Conservation (phyloP, 306 rosid genomes). For the Elaeagnus macrophylla region DNA sequence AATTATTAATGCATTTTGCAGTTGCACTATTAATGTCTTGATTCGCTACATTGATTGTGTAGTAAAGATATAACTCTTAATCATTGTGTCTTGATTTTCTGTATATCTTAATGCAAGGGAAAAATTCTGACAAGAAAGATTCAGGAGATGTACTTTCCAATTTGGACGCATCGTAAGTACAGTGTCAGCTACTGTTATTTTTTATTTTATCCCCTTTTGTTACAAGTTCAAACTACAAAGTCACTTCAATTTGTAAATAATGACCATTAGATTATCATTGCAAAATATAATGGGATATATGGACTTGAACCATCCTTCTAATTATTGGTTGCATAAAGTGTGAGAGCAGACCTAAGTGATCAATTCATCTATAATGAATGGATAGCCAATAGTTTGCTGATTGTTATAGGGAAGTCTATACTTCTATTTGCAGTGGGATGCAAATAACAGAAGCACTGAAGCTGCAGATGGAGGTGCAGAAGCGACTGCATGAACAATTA, state of each 20-base stretch:
- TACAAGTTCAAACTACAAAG: conserved; percentile 8
- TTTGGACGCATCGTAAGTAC: conserved; percentile 86
- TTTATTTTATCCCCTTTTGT: conserved; percentile 10
- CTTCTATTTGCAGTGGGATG: conserved; percentile 32
- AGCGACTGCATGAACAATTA: too few relatives aligned
- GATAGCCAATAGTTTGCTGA: neutral
- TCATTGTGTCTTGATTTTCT: conserved; percentile 22
- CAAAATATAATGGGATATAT: too few relatives aligned
- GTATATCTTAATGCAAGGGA: conserved; percentile 52
- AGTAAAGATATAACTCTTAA: neutral
- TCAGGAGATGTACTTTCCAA: conserved; percentile 65
- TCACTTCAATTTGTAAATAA: conserved; percentile 2
- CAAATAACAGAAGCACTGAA: too few relatives aligned
- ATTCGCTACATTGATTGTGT: conserved; percentile 6
- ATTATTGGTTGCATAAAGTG: neutral
- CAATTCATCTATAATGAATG: neutral
- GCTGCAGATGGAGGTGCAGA: too few relatives aligned
- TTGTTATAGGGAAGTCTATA: conserved; percentile 6
- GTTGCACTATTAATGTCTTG: neutral
- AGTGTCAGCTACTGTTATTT: conserved; percentile 10
- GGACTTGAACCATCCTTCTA: neutral
- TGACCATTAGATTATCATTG: too few relatives aligned
- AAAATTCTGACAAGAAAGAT: conserved; percentile 87
- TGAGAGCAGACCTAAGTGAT: neutral
- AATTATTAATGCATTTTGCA: conserved; percentile 14